phyloP scores from a whole-genome alignment of 345 rosid genomes.

The Brassica carinata region DNA sequence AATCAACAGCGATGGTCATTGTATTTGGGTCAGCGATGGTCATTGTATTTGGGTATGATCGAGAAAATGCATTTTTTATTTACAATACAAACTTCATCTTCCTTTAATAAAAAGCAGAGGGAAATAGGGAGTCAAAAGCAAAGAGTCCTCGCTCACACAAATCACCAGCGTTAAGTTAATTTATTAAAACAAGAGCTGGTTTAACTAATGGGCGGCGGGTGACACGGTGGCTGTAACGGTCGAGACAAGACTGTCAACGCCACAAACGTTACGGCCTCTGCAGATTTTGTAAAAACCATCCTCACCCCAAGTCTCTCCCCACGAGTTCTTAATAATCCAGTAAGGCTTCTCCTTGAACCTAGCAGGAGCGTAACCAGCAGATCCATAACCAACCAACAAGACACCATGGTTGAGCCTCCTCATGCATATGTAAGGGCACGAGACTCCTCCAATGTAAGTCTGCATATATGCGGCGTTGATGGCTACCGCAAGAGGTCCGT shows the following conservation, averaged over 20 bases:
- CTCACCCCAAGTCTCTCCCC: constrained; percentile 1
- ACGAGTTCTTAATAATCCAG: background rate
- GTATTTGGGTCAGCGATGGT: background rate
- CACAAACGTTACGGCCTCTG: background rate
- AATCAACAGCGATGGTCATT: background rate
- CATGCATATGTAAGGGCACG: background rate
- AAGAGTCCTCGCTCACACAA: constrained; percentile 1
- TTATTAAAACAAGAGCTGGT: background rate
- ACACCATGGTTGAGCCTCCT: background rate
- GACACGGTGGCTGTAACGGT: background rate
- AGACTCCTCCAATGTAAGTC: constrained; percentile 1
- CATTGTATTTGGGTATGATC: background rate
- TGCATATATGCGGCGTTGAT: background rate
- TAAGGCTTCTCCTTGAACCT: constrained; percentile 2
- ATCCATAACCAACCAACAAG: background rate
- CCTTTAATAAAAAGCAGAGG: background rate
- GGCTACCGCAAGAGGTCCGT: constrained; percentile 1
- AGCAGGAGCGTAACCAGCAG: background rate
- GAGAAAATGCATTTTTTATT: background rate
- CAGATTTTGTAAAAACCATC: background rate
- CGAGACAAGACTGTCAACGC: background rate
- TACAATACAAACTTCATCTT: constrained; percentile 1
- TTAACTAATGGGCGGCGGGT: background rate
- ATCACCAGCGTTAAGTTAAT: background rate
- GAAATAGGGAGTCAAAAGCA: background rate